Evolutionary conservation across 2,329 filamentous ascomycete species (phyloP).

Genomic region (Trichoderma sp.): DNA sequence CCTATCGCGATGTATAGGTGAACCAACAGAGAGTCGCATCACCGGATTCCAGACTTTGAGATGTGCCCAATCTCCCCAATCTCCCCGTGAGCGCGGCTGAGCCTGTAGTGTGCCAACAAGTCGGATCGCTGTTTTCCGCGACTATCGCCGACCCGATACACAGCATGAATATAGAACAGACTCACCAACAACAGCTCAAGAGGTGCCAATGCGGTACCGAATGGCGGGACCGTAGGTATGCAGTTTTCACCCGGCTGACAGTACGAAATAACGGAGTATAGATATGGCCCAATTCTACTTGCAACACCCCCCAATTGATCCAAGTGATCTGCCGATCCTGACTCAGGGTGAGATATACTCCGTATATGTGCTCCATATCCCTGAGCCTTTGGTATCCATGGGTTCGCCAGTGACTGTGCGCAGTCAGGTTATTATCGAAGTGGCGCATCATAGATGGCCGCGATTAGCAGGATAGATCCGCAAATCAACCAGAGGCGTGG

Average conservation of each 20-base stretch:
- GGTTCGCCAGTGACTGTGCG: neutral
- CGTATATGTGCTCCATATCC: constrained; percentile 16
- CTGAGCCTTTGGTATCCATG: neutral
- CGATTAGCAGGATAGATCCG: constrained; percentile 11
- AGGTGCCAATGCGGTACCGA: neutral
- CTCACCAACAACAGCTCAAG: neutral
- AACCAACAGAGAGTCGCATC: neutral
- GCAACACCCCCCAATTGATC: constrained; percentile 3
- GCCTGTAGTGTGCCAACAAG: neutral
- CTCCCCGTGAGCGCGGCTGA: neutral
- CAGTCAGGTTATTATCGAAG: neutral
- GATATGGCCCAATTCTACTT: neutral
- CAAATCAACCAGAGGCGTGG: neutral
- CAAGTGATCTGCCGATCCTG: constrained; percentile 19
- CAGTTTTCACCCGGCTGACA: constrained; percentile 20
- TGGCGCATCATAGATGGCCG: neutral
- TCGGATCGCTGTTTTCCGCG: neutral
- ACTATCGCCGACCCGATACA: neutral
- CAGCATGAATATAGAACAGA: neutral
- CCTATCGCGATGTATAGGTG: neutral
- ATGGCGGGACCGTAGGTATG: neutral
- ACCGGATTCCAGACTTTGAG: neutral
- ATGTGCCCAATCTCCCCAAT: neutral
- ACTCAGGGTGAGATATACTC: constrained; percentile 12
- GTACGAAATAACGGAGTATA: neutral